Conservation (phyloP, 2,329 filamentous ascomycete genomes). For the Shiraia bambusicola region DNA sequence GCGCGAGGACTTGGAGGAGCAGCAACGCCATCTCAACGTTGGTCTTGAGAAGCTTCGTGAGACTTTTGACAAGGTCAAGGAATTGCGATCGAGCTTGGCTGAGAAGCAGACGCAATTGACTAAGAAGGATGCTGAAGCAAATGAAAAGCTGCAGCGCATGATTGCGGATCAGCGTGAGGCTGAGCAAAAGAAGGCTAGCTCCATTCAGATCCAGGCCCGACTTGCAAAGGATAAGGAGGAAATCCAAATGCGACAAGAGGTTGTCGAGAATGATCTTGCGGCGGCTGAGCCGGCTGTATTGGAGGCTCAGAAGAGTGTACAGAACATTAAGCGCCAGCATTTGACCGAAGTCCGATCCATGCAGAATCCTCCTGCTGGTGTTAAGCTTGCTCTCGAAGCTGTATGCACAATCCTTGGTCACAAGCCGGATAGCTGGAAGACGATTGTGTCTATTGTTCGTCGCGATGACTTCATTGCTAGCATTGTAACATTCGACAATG, state of each 20-base stretch:
- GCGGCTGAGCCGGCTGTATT: slow-evolving; percentile 89
- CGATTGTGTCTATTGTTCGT: slow-evolving; percentile 82
- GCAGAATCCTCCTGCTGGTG: slow-evolving; percentile 86
- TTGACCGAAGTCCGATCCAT: slow-evolving; percentile 97
- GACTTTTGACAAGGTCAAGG: slow-evolving; percentile 94
- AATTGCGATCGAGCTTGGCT: slow-evolving; percentile 84
- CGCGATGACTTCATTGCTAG: slow-evolving; percentile 96
- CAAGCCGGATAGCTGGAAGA: slow-evolving; percentile 87
- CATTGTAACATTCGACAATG: slow-evolving; percentile 96
- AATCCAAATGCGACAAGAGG: slow-evolving; percentile 77
- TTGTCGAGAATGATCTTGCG: slow-evolving; percentile 84
- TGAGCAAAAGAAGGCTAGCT: slow-evolving; percentile 84
- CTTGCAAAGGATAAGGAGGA: slow-evolving; percentile 88
- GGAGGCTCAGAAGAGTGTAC: slow-evolving; percentile 93
- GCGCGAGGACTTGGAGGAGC: slow-evolving; percentile 95
- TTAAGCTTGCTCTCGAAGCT: slow-evolving; percentile 90
- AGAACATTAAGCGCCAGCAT: slow-evolving; percentile 97
- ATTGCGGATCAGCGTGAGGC: slow-evolving; percentile 93
- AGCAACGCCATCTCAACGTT: slow-evolving; percentile 96
- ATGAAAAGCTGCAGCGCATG: slow-evolving; percentile 97
- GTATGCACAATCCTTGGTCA: slow-evolving; percentile 94
- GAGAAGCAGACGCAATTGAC: slow-evolving; percentile 94
- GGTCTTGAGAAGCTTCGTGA: slow-evolving; percentile 96
- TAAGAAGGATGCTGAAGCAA: slow-evolving; percentile 90
- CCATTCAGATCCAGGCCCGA: slow-evolving; percentile 82